Conservation (phyloP, 148 eudicot genomes). For the Rhododendron vialii region DNA sequence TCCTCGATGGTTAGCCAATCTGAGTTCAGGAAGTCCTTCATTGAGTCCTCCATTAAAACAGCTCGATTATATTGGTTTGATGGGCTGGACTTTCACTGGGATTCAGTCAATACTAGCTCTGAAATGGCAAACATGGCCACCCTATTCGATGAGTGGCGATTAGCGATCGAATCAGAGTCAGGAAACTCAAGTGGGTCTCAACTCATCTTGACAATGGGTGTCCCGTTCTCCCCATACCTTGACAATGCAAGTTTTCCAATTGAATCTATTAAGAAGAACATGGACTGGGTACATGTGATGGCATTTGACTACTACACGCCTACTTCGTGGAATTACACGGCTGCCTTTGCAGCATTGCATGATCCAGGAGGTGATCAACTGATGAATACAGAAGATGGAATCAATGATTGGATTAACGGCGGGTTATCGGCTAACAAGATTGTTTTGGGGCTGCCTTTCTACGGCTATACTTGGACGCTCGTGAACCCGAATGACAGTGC, state of each 20-base stretch:
- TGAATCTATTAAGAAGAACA: slow-evolving; percentile 21
- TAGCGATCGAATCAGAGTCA: slow-evolving; percentile 16
- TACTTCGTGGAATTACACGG: slow-evolving; percentile 15
- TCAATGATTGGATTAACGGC: slow-evolving; percentile 27
- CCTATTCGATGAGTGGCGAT: slow-evolving; percentile 34
- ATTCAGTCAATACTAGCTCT: neutral
- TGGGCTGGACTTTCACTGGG: slow-evolving; percentile 28
- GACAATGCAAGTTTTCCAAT: slow-evolving; percentile 18
- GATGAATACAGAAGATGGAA: slow-evolving; percentile 30
- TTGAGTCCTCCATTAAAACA: slow-evolving; percentile 29
- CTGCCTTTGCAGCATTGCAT: slow-evolving; percentile 36
- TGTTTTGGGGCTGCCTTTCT: slow-evolving; percentile 35
- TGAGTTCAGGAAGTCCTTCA: slow-evolving; percentile 26
- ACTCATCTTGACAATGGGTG: slow-evolving; percentile 23
- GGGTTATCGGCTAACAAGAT: slow-evolving; percentile 33
- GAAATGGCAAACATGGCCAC: slow-evolving; percentile 12
- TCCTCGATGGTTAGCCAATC: slow-evolving; percentile 13
- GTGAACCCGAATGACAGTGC: slow-evolving; percentile 17
- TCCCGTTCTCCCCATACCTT: neutral
- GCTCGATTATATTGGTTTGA: slow-evolving; percentile 27
- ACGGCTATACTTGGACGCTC: slow-evolving; percentile 41
- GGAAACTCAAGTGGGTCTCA: neutral
- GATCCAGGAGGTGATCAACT: slow-evolving; percentile 26
- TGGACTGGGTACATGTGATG: slow-evolving; percentile 33
- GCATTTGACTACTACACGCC: slow-evolving; percentile 33